Evolutionary conservation across 2,329 filamentous ascomycete genomes (phyloP), one percentile per base, ranked within the genome.

Genomic region (Claviceps sp.): DNA sequence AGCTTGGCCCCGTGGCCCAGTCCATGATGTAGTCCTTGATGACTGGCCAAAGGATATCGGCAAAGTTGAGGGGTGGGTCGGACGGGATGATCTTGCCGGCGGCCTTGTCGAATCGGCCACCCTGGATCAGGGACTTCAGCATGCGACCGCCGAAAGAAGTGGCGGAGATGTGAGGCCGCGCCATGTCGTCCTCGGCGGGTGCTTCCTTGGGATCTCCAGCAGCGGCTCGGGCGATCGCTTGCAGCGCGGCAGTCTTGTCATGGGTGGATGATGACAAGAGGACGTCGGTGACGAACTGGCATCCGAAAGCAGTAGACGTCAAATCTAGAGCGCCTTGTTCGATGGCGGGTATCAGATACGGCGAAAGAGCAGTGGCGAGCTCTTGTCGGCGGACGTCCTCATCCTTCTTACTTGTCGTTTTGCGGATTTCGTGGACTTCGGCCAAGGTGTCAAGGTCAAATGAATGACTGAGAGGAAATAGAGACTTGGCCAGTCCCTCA

Each of bases 361-460:
- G 82, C 1, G 89, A 89, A 30, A 95, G 71, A 11, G 82, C 77
- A 54, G 82, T 79, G 22, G 88, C 73, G 43, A 98, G 73, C 65
- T 96, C 93, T 59, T 80, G 76, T 53, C 86, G 81, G 54, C 93
- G 81, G 22, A 78, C 69, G 51, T 85, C 82, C 0, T 88, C 76
- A 53, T 95, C 89, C 70, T 98, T 98, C 72, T 97, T 98, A 57
- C 88, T 95, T 2, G 90, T 97, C 14, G 78, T 82, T 59, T 83
- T 79, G 51, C 93, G 83, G 56, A 95, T 85, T 52, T 81, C 78
- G 62, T 87, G 85, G 24, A 96, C 72, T 66, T 96, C 86, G 53
- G 80, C 74, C 4, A 98, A 72, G 14, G 93, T 69, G 52, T 85
- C 79, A 38, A 88, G 69, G 56, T 89, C 84, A 37, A 76, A 75